phyloP scores from a whole-genome alignment of 345 rosid species.

The Populus ilicifolia region DNA sequence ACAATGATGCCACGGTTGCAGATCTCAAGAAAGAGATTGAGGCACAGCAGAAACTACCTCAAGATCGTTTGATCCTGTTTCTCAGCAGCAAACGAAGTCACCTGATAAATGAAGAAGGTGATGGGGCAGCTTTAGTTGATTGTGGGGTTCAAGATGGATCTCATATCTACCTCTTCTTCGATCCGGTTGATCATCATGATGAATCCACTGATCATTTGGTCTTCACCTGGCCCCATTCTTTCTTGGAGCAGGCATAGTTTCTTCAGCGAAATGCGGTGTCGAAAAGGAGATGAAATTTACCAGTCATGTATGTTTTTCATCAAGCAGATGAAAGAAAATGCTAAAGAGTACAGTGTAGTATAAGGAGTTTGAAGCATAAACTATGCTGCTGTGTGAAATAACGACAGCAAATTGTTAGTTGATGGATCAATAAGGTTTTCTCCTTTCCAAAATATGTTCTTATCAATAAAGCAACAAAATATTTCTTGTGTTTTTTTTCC shows the following conservation, averaged over 20 bases:
- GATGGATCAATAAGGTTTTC: not conserved
- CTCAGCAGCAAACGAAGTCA: conserved; percentile 20
- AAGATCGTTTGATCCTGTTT: conserved; percentile 51
- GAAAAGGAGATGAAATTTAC: not conserved
- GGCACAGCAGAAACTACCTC: conserved; percentile 39
- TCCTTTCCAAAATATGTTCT: not conserved
- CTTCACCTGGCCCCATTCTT: conserved; percentile 7
- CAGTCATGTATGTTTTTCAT: not conserved
- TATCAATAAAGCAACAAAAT: not conserved
- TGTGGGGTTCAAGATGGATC: conserved; percentile 51
- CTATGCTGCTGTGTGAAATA: not conserved
- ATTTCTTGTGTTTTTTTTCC: not conserved
- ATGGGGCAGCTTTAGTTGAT: conserved; percentile 37
- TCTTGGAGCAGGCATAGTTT: not conserved
- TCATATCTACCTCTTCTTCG: conserved; percentile 63
- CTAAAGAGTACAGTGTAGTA: not conserved
- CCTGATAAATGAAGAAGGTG: conserved; percentile 29
- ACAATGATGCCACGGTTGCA: conserved; percentile 42
- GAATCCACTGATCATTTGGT: conserved; percentile 6
- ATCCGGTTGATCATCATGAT: conserved; percentile 17
- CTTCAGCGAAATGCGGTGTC: not conserved
- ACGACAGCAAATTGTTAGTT: not conserved
- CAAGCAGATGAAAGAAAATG: not conserved
- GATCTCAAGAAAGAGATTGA: conserved; percentile 58
- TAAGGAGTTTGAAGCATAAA: not conserved